These are phyloP conservation scores for Penicillium herquei DNA, from an alignment of 495 filamentous ascomycete genomes.

Conservation along the genomic window DNA sequence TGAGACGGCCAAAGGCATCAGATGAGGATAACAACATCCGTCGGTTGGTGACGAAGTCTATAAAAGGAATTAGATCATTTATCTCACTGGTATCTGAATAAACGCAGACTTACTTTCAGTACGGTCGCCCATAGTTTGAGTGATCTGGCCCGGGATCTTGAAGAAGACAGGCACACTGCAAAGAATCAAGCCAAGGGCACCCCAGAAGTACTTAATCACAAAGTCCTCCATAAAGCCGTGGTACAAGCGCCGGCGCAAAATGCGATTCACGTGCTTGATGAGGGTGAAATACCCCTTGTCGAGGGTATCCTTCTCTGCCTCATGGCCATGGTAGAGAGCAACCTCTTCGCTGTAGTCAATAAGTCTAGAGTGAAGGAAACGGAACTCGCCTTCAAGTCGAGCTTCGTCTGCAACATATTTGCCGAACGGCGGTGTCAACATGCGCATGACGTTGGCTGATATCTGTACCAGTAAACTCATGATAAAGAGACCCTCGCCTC, in stretches of 20 bases:
- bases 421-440: constrained; percentile 93
- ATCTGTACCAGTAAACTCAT: constrained; percentile 93
- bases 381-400: constrained; percentile 89
- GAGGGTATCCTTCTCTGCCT: constrained; percentile 93
- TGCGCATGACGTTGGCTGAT: constrained; percentile 89
- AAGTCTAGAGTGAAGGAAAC: constrained; percentile 88
- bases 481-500: constrained; percentile 88
- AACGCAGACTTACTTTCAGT: constrained; percentile 67
- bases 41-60: constrained; percentile 88
- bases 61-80: constrained; percentile 3
- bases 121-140: constrained; percentile 78
- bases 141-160: constrained; percentile 74
- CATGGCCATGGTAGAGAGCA: constrained; percentile 88
- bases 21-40: constrained; percentile 87
- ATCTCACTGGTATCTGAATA: not conserved
- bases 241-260: constrained; percentile 82
- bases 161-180: constrained; percentile 97
- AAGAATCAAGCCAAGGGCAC: constrained; percentile 86
- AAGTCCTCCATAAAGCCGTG: constrained; percentile 99
- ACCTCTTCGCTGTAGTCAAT: constrained; percentile 97
- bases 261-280: constrained; percentile 98
- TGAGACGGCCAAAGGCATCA: constrained; percentile 92
- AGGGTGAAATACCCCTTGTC: constrained; percentile 99
- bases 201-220: constrained; percentile 99
- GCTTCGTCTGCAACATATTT: constrained; percentile 98